These are phyloP conservation scores for Schizonepeta tenuifolia DNA, from an alignment of 257 asterid species.

Conservation along the genomic window DNA sequence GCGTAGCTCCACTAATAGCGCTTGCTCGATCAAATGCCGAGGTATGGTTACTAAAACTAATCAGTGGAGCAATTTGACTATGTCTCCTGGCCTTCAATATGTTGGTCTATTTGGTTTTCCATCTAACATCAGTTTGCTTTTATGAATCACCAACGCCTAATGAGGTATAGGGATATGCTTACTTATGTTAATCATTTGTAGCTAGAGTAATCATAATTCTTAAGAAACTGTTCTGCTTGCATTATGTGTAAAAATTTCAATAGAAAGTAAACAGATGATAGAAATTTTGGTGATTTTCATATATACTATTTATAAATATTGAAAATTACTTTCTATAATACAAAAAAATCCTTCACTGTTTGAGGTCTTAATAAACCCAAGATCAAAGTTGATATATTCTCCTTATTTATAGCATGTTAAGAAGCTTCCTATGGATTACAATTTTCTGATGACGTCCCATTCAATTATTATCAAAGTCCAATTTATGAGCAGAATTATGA, in stretches of 20 bases:
- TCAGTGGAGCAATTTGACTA: background rate
- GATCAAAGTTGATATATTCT: background rate
- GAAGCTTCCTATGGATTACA: background rate
- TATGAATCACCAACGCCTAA: background rate
- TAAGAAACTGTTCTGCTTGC: background rate
- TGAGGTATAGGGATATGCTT: background rate
- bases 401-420: background rate
- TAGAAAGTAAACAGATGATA: background rate
- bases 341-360: background rate
- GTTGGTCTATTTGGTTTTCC: constrained; percentile 20
- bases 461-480: background rate
- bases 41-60: constrained; percentile 44
- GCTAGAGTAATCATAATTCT: background rate
- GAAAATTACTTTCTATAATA: background rate
- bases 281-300: background rate
- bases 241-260: background rate
- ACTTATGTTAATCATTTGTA: background rate
- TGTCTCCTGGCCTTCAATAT: background rate
- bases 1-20: constrained; percentile 79
- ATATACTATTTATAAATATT: background rate
- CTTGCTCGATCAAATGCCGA: constrained; percentile 73
- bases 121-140: background rate
- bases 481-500: background rate
- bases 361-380: background rate
- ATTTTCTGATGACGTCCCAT: background rate